phyloP scores from a whole-genome alignment of 768 basidiomycete species.

The Russula abietina region DNA sequence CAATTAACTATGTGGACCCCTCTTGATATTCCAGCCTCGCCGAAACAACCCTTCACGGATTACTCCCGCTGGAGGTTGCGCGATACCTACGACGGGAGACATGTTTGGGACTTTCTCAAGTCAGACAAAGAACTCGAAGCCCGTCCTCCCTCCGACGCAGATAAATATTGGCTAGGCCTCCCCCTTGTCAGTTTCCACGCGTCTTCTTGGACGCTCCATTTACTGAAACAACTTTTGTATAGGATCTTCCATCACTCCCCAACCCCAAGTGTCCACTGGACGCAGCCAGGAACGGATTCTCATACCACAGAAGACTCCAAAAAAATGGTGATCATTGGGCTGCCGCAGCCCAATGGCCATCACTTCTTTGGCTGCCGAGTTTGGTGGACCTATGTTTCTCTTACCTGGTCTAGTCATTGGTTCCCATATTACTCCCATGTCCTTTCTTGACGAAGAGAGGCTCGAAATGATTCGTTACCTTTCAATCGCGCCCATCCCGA shows the following conservation, averaged over 20 bases:
- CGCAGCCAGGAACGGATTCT: conserved; percentile 81
- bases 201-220: not conserved
- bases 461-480: conserved; percentile 90
- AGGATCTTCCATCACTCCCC: conserved; percentile 62
- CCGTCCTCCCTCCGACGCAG: conserved; percentile 75
- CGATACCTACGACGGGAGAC: conserved; percentile 69
- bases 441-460: conserved; percentile 72
- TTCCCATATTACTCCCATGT: conserved; percentile 82
- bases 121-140: conserved; percentile 53
- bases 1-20: conserved; percentile 30
- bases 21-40: conserved; percentile 46
- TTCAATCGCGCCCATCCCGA: conserved; percentile 72
- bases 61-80: conserved; percentile 74
- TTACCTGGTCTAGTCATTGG: conserved; percentile 90
- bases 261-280: conserved; percentile 62
- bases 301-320: conserved; percentile 86
- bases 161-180: conserved; percentile 87
- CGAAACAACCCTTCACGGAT: conserved; percentile 64
- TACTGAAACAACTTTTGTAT: conserved; percentile 5
- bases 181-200: conserved; percentile 46
- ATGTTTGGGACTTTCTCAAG: conserved; percentile 77
- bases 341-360: too few relatives aligned
- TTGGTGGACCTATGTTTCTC: conserved; percentile 87
- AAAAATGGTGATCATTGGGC: conserved; percentile 90
- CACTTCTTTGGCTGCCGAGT: too few relatives aligned